Base-by-base conservation (phyloP, 2,329 filamentous ascomycete species). In the Mariannaea elegans region DNA sequence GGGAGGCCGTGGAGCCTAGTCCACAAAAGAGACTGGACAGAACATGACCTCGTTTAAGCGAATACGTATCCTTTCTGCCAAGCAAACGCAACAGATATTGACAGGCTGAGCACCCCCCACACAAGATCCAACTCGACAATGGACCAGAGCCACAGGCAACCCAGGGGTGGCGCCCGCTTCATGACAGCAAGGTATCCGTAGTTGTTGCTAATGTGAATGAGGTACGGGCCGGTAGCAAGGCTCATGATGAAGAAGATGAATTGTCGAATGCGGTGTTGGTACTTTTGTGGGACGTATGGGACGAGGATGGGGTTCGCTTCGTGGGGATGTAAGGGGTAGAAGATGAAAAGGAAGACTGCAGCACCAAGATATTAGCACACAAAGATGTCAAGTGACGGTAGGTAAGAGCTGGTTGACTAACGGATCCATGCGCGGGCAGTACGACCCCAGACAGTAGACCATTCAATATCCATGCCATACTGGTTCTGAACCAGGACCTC, bases 81-180 rank as follows among this genome's bases (percentile, higher is more conserved):
- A 23, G 85, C 71, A 64, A 82, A 89, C 4, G 65, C 72, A 1
- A 69, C 80, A 2, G 80, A 78, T 2, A 77, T 65, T 3, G 75
- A 72, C 32, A 89, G 72, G 65, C 86, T 89, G 12, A 76, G 66
- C 2, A 89, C 78, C 0, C 91, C 91, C 70, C 85, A 88, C 0
- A 81, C 71, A 38, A 97, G 79, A 55, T 92, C 84, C 77, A 97
- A 84, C 79, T 99, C 95, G 45, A 98, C 84, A 19, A 98, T 89
- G 29, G 90, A 88, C 93, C 94, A 98, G 4, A 98, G 85, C 94
- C 94, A 98, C 16, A 98, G 76, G 38, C 92, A 94, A 0, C 93
- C 95, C 13, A 97, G 75, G 5, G 93, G 89, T n/a, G 95, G 95
- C 0, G 93, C 91, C 64, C 87, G 88, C 80, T 97, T 96, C 92